Conservation (phyloP, 306 rosid species). For the Cicer yamashitae region DNA sequence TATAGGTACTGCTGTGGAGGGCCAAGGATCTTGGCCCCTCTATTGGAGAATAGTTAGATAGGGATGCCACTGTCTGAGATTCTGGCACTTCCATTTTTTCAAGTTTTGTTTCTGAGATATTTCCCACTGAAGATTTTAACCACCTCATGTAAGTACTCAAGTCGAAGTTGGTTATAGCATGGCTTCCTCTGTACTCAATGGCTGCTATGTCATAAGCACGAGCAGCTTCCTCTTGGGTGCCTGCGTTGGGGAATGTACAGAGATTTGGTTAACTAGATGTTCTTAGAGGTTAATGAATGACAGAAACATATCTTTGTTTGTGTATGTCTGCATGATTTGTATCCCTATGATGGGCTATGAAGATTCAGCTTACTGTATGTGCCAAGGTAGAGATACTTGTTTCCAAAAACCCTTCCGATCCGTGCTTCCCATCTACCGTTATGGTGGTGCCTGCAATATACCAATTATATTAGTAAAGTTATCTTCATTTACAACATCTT, state of each 20-base stretch:
- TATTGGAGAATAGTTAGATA: conserved; percentile 33
- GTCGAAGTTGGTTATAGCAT: conserved; percentile 80
- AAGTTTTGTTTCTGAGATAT: conserved; percentile 29
- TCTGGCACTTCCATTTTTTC: conserved; percentile 44
- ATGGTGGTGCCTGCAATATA: conserved; percentile 70
- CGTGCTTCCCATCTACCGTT: conserved; percentile 94
- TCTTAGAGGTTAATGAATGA: not conserved
- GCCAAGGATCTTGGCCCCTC: conserved; percentile 43
- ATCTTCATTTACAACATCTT: conserved; percentile 12
- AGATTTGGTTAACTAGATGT: conserved; percentile 24
- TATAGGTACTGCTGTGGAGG: conserved; percentile 40
- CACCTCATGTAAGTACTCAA: conserved; percentile 71
- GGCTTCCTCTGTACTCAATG: conserved; percentile 76
- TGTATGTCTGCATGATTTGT: conserved; percentile 20
- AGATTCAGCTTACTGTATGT: conserved; percentile 64
- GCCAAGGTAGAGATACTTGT: conserved; percentile 88
- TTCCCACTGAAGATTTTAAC: conserved; percentile 58
- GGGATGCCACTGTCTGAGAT: conserved; percentile 41
- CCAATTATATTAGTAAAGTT: not conserved
- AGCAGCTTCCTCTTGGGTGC: conserved; percentile 85
- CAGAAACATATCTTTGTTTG: not conserved
- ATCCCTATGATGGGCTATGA: not conserved
- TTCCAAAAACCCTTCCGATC: conserved; percentile 85
- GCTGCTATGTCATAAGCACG: conserved; percentile 81
- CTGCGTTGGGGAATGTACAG: conserved; percentile 36